Conservation (phyloP, 2,329 filamentous ascomycete species). For the Colletotrichum eremochloae region DNA sequence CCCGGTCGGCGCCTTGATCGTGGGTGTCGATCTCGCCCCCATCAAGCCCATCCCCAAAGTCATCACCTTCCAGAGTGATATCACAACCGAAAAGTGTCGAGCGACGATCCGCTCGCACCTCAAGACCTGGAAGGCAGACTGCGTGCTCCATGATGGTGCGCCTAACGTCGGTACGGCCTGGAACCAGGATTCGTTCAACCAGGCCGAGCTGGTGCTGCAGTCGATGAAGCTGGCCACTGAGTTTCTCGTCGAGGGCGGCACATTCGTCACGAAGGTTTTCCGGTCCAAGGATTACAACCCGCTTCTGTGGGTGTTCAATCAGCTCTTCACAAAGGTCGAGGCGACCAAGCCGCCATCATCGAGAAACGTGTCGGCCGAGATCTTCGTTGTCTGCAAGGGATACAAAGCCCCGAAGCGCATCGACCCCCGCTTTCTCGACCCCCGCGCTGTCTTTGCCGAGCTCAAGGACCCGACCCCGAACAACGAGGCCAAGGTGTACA, state of each 20-base stretch:
- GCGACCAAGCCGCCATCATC: conserved; percentile 97
- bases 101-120: conserved; percentile 89
- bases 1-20: conserved; percentile 89
- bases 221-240: conserved; percentile 95
- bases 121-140: conserved; percentile 96
- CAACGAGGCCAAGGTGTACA: conserved; percentile 98
- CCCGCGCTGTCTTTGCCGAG: conserved; percentile 91
- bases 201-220: conserved; percentile 92
- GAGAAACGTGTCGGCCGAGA: conserved; percentile 96
- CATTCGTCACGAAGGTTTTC: conserved; percentile 98
- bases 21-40: conserved; percentile 93
- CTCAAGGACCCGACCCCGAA: conserved; percentile 88
- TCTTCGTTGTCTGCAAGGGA: conserved; percentile 96
- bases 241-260: conserved; percentile 89
- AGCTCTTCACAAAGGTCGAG: conserved; percentile 94
- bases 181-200: conserved; percentile 98
- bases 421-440: conserved; percentile 92
- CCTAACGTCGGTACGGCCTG: conserved; percentile 98
- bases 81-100: conserved; percentile 96
- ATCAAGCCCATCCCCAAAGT: conserved; percentile 96
- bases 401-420: conserved; percentile 96
- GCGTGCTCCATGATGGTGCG: conserved; percentile 95
- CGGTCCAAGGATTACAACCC: conserved; percentile 97
- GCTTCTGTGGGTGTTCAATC: conserved; percentile 96
- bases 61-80: conserved; percentile 97